Evolutionary conservation across 148 eudicot genomes (phyloP), one percentile per base, ranked within the genome.

Genomic region (Cornus florida): DNA sequence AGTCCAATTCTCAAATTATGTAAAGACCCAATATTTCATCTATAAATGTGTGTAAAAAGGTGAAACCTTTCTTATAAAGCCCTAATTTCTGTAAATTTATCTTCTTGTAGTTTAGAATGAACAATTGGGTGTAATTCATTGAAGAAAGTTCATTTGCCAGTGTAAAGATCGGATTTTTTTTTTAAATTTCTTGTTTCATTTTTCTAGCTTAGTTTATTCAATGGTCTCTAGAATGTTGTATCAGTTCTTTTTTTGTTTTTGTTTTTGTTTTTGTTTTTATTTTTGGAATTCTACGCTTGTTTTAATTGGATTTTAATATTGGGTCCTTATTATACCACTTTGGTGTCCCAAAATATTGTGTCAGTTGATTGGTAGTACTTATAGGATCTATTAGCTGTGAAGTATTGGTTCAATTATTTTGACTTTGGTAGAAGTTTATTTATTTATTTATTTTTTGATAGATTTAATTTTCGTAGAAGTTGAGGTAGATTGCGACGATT

Each of bases 21-120:
- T 75, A 19, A 28, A n/a, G 41, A 8, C 16, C 32, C 20, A 24
- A 22, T 78, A 78, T 57, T 83, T 35, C 23, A 62, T 62, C 7
- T 1, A n/a, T 62, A 62, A 6, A n/a, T n/a, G 9, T 62, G 6
- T 20, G 22, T 17, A 39, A 7, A 2, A n/a, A 62, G 64, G 14
- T 57, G 19, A 17, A 16, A 13, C 5, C 14, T 20, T 19, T 62
- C 66, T 62, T 12, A 62, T 57, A 62, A 62, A 62, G 20, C 24
- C 66, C 66, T 62, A 62, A 4, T 62, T 62, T 20, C 0, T 57
- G 17, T 57, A 13, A 62, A 20, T 62, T 62, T 62, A 20, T 57
- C 19, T 19, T 57, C 5, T 57, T 57, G 19, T 57, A 14, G 62
- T 57, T 57, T 19, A 57, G 20, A 13, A 13, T 57, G 66, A 19